Percentiles rank a stretch among this genome's conserved stretches.
phyloP scores from a whole-genome alignment of 1,139 yeast genomes.

The Zygoascus meyerae region DNA sequence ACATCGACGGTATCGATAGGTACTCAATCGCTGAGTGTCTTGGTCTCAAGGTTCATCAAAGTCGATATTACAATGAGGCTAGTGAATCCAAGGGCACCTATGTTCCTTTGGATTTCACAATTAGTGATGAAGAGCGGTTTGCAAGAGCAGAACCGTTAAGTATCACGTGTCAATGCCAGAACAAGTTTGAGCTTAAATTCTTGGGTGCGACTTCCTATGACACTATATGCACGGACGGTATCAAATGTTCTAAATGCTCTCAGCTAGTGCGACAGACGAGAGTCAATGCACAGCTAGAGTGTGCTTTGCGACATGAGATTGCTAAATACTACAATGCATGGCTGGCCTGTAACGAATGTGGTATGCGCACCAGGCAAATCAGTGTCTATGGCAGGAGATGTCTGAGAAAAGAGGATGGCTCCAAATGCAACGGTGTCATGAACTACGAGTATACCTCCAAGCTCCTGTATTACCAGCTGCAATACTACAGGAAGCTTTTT shows the following conservation, averaged over 20 bases:
- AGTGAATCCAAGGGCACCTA: conserved; percentile 41
- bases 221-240: conserved; percentile 30
- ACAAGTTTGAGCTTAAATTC: conserved; percentile 66
- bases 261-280: conserved; percentile 46
- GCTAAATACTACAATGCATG: conserved; percentile 79
- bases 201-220: conserved; percentile 12
- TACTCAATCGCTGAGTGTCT: conserved; percentile 69
- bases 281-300: conserved; percentile 68
- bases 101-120: conserved; percentile 74
- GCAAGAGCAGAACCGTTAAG: conserved; percentile 52
- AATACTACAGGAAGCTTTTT: conserved; percentile 72
- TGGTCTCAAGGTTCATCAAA: conserved; percentile 69
- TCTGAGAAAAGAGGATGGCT: conserved; percentile 47
- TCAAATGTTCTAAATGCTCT: conserved; percentile 54
- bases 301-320: conserved; percentile 61
- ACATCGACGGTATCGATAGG: conserved; percentile 82
- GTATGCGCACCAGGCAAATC: conserved; percentile 72
- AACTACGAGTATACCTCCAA: conserved; percentile 70
- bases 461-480: conserved; percentile 77
- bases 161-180: conserved; percentile 61
- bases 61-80: conserved; percentile 34
- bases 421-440: conserved; percentile 80
- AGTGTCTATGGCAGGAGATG: conserved; percentile 89
- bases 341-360: conserved; percentile 88
- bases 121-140: conserved; percentile 79